Conservation (phyloP, 2,329 filamentous ascomycete species). For the Westerdykella ornata region DNA sequence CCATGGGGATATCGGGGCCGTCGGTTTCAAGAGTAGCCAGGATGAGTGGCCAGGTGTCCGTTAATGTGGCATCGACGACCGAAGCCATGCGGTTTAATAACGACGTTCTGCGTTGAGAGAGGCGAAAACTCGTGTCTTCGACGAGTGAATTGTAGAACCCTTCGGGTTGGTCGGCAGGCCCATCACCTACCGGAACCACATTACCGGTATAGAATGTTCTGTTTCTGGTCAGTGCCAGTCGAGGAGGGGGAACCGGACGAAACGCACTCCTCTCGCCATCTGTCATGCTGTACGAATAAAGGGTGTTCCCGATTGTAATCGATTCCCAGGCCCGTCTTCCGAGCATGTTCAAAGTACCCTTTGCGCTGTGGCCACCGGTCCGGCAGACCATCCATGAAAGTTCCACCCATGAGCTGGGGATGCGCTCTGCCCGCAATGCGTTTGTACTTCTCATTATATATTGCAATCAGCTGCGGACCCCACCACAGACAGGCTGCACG, state of each 20-base stretch:
- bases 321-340: conserved; percentile 18
- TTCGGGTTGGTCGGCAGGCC: conserved; percentile 19
- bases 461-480: conserved; percentile 25
- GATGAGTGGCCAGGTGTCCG: conserved; percentile 21
- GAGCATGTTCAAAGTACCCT: conserved; percentile 21
- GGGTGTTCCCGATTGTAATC: conserved; percentile 18
- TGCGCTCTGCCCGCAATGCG: conserved; percentile 23
- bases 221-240: not conserved
- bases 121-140: conserved; percentile 28
- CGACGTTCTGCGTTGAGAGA: conserved; percentile 27
- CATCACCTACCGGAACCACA: conserved; percentile 24
- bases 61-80: conserved; percentile 16
- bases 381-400: conserved; percentile 25
- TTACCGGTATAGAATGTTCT: conserved; percentile 27
- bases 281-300: conserved; percentile 24
- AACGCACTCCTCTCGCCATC: conserved; percentile 24
- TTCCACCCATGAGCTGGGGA: conserved; percentile 28
- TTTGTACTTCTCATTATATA: conserved; percentile 30
- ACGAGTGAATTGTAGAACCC: conserved; percentile 30
- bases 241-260: not conserved
- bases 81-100: conserved; percentile 29
- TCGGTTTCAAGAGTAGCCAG: conserved; percentile 25
- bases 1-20: conserved; percentile 24
- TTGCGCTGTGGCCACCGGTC: conserved; percentile 21
- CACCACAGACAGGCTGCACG: conserved; percentile 32